Percentiles rank a stretch among this genome's conserved stretches.
phyloP scores from a whole-genome alignment of 2,329 filamentous ascomycete genomes.

The Dryadomyces sulphureus region DNA sequence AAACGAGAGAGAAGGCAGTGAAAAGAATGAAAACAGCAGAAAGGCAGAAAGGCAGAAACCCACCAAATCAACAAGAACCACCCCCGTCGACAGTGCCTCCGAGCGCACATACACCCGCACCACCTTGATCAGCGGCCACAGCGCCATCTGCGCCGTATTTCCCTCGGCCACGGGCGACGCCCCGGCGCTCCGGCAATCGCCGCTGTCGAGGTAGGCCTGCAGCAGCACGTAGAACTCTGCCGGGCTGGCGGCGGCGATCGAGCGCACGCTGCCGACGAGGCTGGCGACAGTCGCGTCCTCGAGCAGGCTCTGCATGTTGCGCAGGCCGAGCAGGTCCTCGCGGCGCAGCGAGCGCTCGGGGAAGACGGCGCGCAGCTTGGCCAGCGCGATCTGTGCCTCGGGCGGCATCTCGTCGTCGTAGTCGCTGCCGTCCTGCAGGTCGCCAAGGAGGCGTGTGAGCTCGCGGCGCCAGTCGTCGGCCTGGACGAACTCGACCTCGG shows the following conservation, averaged over 20 bases:
- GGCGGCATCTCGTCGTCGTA: conserved; percentile 9
- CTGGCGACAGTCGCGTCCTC: conserved; percentile 20
- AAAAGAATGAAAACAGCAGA: not conserved
- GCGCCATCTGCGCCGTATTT: conserved; percentile 18
- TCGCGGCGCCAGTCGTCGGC: conserved; percentile 36
- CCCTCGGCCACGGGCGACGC: conserved; percentile 7
- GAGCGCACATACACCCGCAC: conserved; percentile 25
- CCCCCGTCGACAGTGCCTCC: conserved; percentile 19
- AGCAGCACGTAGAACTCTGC: conserved; percentile 28
- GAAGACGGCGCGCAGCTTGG: conserved; percentile 35
- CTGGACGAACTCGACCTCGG: conserved; percentile 43
- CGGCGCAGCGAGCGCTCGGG: conserved; percentile 20
- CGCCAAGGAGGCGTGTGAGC: conserved; percentile 29
- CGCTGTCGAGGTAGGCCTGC: conserved; percentile 38
- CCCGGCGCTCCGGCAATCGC: conserved; percentile 32
- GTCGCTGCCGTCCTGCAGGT: conserved; percentile 17
- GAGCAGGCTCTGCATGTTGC: conserved; percentile 28
- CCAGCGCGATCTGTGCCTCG: conserved; percentile 28
- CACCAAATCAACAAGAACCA: conserved; percentile 29
- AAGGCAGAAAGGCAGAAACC: conserved; percentile 8
- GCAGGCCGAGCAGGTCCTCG: conserved; percentile 20
- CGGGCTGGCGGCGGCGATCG: conserved; percentile 22
- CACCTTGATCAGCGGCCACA: conserved; percentile 38
- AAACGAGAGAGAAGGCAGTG: no score
- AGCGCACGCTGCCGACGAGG: conserved; percentile 30